Base-by-base conservation (phyloP, 2,329 filamentous ascomycete species). In the Scedosporium dehoogii region DNA sequence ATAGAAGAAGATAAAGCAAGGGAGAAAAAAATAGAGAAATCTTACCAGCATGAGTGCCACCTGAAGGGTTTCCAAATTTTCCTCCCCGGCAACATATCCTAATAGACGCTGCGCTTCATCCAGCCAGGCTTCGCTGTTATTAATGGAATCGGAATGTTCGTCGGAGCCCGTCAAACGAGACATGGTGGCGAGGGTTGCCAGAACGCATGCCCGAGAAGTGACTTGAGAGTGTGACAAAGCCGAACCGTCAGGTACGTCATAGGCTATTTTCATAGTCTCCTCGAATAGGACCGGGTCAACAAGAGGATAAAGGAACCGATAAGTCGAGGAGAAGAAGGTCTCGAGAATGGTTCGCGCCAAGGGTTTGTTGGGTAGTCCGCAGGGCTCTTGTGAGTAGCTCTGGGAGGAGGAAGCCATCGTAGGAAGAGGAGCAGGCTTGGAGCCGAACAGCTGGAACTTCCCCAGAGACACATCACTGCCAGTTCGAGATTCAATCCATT, bases 21-120 rank as follows among this genome's bases (percentile, higher is more conserved):
- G 12, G 25, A 18, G 33, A 38, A 41, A 10, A 27, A 16, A 42
- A 48, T 7, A 14, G 41, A 1, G 4, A 18, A 41, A 18, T 16
- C 78, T 67, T 69, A 83, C 81, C 66, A 84, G 63, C 70, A 83
- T 79, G 3, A 78, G 68, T 1, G 76, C 64, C 1, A 79, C 73
- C 64, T 84, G 78, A 0, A 82, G 67, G 2, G 71, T 75, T 0
- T 76, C 73, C 2, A 82, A 56, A 16, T 70, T 79, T 1, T 74
- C 65, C n/a, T 78, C 74, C 33, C 79, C 74, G 1, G 80, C 55
- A 2, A 79, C 66, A 12, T 78, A 73, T 0, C 75, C 69, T 2
- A 83, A 60, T 2, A 83, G 63, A 21, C 70, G 71, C 18, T 78
- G 74, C 1, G 76, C 77, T 48, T 76, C 76, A 5, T 69, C 67